These are phyloP conservation scores for Cutaneotrichosporon arboriforme DNA, from an alignment of 1,284 basidiomycete genomes.

Conservation along the genomic window DNA sequence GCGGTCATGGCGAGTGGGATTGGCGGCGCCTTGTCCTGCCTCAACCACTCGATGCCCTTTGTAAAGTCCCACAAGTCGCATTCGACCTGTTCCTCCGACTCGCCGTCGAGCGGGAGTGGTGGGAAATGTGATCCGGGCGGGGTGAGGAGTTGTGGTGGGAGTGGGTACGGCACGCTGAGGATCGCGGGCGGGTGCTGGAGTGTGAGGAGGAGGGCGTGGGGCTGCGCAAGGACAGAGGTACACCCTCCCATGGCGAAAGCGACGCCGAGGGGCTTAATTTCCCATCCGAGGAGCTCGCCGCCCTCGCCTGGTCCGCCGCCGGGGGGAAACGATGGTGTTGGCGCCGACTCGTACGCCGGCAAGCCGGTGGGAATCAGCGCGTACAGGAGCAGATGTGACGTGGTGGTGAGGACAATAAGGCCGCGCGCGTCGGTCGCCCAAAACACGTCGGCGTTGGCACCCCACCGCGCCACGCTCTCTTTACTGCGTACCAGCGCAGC, in stretches of 20 bases:
- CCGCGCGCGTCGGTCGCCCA: slow-evolving; percentile 75
- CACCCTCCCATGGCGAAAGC: slow-evolving; percentile 36
- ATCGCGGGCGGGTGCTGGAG: slow-evolving; percentile 37
- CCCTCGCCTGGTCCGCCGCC: slow-evolving; percentile 77
- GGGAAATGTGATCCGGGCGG: slow-evolving; percentile 36
- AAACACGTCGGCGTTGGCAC: slow-evolving; percentile 63
- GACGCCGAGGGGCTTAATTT: slow-evolving; percentile 58
- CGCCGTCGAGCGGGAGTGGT: slow-evolving; percentile 39
- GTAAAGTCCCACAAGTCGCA: slow-evolving; percentile 40
- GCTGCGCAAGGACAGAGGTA: slow-evolving; percentile 26
- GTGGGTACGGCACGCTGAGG: slow-evolving; percentile 35
- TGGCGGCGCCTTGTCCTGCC: slow-evolving; percentile 14
- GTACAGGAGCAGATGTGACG: slow-evolving; percentile 71
- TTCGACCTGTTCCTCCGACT: slow-evolving; percentile 38
- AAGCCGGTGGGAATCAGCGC: slow-evolving; percentile 59
- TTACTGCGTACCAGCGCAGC: slow-evolving; percentile 68
- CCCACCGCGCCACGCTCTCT: slow-evolving; percentile 71
- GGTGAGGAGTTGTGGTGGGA: slow-evolving; percentile 29
- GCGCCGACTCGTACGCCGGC: slow-evolving; percentile 32
- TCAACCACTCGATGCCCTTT: slow-evolving; percentile 28
- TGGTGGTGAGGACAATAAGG: slow-evolving; percentile 71
- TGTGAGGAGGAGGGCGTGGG: slow-evolving; percentile 34
- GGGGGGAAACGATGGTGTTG: slow-evolving; percentile 55
- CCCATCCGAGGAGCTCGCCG: slow-evolving; percentile 70
- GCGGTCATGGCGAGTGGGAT: slow-evolving; percentile 20